Percentiles rank a stretch among this genome's conserved stretches.
Evolutionary conservation across 2,329 filamentous ascomycete species (phyloP).

Genomic region (Pseudovirgaria hyperparasitica): DNA sequence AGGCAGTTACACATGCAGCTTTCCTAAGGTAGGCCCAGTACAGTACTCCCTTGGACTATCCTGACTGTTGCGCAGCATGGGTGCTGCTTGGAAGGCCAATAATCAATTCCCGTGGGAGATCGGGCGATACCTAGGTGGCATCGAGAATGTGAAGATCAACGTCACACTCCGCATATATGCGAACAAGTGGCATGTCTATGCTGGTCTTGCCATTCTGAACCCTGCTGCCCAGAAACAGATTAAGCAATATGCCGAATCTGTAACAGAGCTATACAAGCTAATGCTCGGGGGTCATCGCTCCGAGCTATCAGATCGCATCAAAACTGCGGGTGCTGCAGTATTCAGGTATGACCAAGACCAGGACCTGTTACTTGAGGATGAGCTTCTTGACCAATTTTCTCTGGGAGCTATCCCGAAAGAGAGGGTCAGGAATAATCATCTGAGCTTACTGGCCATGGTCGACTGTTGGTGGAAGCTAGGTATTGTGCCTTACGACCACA

Average conservation of each 20-base stretch:
- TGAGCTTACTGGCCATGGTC: conserved; percentile 89
- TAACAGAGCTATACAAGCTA: conserved; percentile 90
- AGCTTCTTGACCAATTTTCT: conserved; percentile 79
- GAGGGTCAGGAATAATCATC: conserved; percentile 77
- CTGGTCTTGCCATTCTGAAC: conserved; percentile 91
- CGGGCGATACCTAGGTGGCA: conserved; percentile 87
- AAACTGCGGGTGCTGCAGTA: conserved; percentile 64
- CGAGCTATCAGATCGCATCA: conserved; percentile 63
- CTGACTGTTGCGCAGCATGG: conserved; percentile 55
- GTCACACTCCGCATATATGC: conserved; percentile 93
- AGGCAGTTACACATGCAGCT: conserved; percentile 93
- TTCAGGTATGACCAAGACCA: conserved; percentile 48
- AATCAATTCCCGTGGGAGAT: conserved; percentile 95
- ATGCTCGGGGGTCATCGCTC: conserved; percentile 78
- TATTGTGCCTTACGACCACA: conserved; percentile 96
- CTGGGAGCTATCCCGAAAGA: conserved; percentile 57
- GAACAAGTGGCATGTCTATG: conserved; percentile 99
- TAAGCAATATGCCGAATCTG: conserved; percentile 79
- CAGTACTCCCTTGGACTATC: no score
- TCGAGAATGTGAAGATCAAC: conserved; percentile 99
- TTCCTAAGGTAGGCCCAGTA: conserved; percentile 54
- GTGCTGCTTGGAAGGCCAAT: conserved; percentile 92
- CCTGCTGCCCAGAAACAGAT: conserved; percentile 88
- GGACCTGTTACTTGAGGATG: conserved; percentile 62
- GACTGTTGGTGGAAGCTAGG: conserved; percentile 93